Evolutionary conservation across 1,139 yeast genomes (phyloP), one percentile per base, ranked within the genome.

Genomic region (Debaryomyces robertsiae): DNA sequence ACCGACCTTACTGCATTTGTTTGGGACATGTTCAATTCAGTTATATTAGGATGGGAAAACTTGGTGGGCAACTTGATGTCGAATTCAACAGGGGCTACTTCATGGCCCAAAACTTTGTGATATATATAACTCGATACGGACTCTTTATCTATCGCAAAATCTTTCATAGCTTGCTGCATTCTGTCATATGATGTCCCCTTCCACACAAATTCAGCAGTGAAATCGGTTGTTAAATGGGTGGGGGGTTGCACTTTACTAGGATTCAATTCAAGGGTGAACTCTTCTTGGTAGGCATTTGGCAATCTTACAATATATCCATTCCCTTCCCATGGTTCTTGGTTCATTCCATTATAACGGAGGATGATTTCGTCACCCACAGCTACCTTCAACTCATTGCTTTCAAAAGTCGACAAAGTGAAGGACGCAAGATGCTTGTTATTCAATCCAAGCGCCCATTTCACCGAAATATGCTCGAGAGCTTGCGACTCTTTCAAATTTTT

Each of bases 171-270:
- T 18, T 69, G 66, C 63, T 88, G 96, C 93, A 89, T 88, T 56
- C 97, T 77, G 30, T 79, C 83, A 57, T 84, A 90, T 1, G 95
- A 73, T 1, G 84, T 81, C 14, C 93, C 94, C 49, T 86, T 86
- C 97, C 97, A 91, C 40, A 87, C 87, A 58, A 88, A 86, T 55
- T 88, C 94, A 1, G 93, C 91, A 1, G 93, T 81, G 60, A 87
- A 91, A 25, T 84, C 88, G 3, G 81, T 73, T 2, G 78, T 75
- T 34, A 78, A 58, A 45, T 82, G 73, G 3, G 82, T 77, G n/a
- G 94, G 94, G 2, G 69, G 61, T 3, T 57, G 46, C 0, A 27
- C 40, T 33, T 54, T 54, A 13, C 63, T 56, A 1, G 76, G 67
- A 32, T 61, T 65, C 47, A 90, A 71, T 58, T 90, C 96, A 40